Conservation (phyloP, 495 filamentous ascomycete species). For the Tirmania nivea region DNA sequence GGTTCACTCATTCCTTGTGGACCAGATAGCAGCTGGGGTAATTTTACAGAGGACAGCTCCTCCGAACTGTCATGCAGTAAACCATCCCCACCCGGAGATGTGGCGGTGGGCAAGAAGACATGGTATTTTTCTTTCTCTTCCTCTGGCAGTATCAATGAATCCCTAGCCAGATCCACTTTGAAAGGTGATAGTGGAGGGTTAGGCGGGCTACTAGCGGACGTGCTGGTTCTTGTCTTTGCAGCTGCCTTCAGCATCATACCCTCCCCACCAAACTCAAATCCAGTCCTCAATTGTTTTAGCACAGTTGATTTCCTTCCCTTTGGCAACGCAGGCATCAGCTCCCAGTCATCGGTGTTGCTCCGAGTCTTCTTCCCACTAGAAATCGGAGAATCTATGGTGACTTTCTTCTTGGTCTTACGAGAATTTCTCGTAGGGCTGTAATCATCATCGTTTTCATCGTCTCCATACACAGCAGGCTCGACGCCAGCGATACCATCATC, state of each 20-base stretch:
- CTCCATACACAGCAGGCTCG: not conserved
- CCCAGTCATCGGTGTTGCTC: conserved; percentile 5
- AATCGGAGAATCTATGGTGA: not conserved
- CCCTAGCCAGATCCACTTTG: not conserved
- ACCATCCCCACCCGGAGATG: not conserved
- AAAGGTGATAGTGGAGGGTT: not conserved
- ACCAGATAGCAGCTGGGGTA: no score
- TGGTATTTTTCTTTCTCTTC: not conserved
- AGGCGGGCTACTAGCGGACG: not conserved
- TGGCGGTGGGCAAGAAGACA: not conserved
- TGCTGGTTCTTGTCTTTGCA: not conserved
- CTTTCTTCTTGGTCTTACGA: not conserved
- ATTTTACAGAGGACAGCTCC: no score
- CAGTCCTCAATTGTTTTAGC: not conserved
- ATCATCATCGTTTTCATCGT: not conserved
- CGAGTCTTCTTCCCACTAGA: conserved; percentile 7
- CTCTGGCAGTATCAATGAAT: not conserved
- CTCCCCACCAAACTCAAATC: not conserved
- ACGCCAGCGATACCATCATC: no score
- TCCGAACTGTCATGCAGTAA: no score
- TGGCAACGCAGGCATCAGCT: conserved; percentile 11
- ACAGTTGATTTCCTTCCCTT: not conserved
- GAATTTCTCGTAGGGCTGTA: not conserved
- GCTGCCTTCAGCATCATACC: not conserved
- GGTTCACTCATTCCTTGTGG: no score